Evolutionary conservation across 257 asterid species (phyloP), one percentile per base, ranked within the genome.

Genomic region (Prunella vulgaris): DNA sequence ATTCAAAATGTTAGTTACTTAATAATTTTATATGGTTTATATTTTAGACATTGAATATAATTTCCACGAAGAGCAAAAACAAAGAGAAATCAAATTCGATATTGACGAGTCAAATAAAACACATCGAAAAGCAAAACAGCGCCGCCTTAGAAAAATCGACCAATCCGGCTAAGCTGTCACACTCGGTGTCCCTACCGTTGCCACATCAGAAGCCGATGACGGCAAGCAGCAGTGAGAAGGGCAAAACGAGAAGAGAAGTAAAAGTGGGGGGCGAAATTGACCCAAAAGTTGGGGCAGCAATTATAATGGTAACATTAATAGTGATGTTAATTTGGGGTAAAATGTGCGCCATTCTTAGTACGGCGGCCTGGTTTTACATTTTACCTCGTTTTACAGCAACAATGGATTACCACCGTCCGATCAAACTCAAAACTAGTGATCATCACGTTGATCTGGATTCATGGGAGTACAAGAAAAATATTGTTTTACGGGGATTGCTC

Each of bases 241-340:
- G 63, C 0, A 57, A 70, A 12, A 48, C 44, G 58, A 69, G 73
- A 10, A 49, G 44, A 0, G 73, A 64, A 3, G 2, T 24, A 10
- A 66, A 22, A 35, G 30, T 3, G 5, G 59, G 10, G 24, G 68
- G 69, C 12, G 84, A 75, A 27, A 53, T 75, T 7, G 84, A 79
- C 71, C 69, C 84, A 5, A 64, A 48, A 22, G 51, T 80, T 9
- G 84, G 84, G 2, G 79, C 81, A 6, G 62, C 72, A 14, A 76
- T 80, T 9, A 17, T 76, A 38, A 68, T 33, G 68, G 72, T 77
- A 3, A 82, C 78, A 10, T 70, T 79, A n/a, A 60, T 64, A 10
- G 81, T 74, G 22, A 80, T 77, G 82, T 30, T 81, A 22, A 68
- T 81, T 70, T 81, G 82, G 85, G 85, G 85, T 22, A 77, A 77